A percentile compares a stretch with the other conserved stretches of the same genome.
phyloP scores from a whole-genome alignment of 768 basidiomycete genomes.

The Pisolithus microcarpus region DNA sequence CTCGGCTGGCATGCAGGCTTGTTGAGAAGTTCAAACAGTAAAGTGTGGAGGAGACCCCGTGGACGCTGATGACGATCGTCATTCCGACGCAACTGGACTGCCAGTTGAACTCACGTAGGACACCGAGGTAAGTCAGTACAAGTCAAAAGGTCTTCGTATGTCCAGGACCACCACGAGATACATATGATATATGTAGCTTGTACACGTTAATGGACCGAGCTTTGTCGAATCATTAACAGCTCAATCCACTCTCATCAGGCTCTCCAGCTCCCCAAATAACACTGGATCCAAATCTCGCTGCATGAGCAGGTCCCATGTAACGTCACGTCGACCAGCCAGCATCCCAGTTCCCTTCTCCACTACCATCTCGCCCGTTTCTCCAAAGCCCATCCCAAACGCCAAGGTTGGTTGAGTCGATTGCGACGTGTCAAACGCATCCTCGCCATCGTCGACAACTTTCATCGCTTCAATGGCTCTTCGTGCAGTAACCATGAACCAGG shows the following conservation, averaged over 20 bases:
- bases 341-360: constrained; percentile 71
- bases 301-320: constrained; percentile 67
- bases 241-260: constrained; percentile 62
- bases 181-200: too few relatives aligned
- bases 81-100: neutral
- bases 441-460: constrained; percentile 70
- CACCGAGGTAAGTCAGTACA: too few relatives aligned
- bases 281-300: constrained; percentile 64
- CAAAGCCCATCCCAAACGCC: constrained; percentile 81
- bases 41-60: too few relatives aligned
- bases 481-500: constrained; percentile 46
- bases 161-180: too few relatives aligned
- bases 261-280: constrained; percentile 75
- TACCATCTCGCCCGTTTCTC: constrained; percentile 59
- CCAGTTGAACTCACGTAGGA: neutral
- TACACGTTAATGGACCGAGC: too few relatives aligned
- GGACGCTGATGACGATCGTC: neutral
- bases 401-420: constrained; percentile 53
- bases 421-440: constrained; percentile 66
- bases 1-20: constrained; percentile 30
- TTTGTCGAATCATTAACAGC: too few relatives aligned
- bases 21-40: neutral
- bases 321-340: constrained; percentile 63
- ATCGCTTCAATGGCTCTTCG: constrained; percentile 69
- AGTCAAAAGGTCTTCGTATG: too few relatives aligned